Percentiles rank a stretch among this genome's conserved stretches.
phyloP scores from a whole-genome alignment of 2,329 filamentous ascomycete genomes.

The Beauveria sp. region DNA sequence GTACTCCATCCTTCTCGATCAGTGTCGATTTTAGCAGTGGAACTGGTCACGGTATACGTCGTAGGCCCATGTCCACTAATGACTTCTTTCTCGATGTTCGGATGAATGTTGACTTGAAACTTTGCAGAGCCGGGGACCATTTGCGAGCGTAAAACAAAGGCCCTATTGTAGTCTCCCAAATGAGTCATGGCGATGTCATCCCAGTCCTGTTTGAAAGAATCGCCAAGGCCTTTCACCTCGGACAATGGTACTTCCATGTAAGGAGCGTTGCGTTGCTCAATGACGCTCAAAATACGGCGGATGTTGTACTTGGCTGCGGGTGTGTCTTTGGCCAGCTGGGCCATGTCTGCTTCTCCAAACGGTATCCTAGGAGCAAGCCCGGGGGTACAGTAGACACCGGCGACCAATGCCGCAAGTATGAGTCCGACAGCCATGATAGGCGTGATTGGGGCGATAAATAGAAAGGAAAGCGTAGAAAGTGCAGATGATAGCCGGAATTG shows the following conservation, averaged over 20 bases:
- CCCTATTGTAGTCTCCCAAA: not conserved
- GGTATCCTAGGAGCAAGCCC: not conserved
- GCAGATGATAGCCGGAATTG: not conserved
- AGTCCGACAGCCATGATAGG: not conserved
- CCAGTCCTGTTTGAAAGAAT: not conserved
- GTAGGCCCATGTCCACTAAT: not conserved
- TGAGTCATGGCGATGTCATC: not conserved
- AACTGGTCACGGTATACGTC: not conserved
- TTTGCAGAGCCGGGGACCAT: not conserved
- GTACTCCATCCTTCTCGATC: not conserved
- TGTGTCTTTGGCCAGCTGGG: not conserved
- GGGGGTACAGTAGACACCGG: not conserved
- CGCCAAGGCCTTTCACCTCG: not conserved
- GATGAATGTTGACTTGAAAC: not conserved
- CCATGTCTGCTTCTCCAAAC: not conserved
- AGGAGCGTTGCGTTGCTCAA: not conserved
- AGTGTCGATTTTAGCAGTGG: not conserved
- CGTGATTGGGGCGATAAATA: not conserved
- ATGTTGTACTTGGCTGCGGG: not conserved
- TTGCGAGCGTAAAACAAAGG: not conserved
- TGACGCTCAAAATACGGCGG: not conserved
- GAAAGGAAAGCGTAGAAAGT: not conserved
- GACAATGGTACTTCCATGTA: not conserved
- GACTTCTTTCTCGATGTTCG: not conserved
- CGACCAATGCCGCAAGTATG: not conserved